phyloP scores from a whole-genome alignment of 441 rosid genomes.

The Brassica balearica region DNA sequence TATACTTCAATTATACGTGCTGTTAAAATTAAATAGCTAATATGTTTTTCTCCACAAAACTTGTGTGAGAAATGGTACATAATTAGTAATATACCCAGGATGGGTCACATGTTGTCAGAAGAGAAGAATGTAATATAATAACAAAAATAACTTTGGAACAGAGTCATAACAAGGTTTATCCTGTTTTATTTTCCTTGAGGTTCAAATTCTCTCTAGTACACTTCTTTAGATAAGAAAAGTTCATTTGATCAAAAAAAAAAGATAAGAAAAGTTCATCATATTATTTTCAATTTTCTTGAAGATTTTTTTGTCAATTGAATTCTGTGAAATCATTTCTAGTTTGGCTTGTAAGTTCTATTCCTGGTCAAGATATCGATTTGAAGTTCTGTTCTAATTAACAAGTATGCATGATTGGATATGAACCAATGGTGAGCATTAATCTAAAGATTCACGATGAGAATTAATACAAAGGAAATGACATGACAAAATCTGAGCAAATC shows the following conservation, averaged over 20 bases:
- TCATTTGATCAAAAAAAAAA: neutral
- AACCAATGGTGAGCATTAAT: neutral
- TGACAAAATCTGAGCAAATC: neutral
- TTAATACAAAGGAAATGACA: neutral
- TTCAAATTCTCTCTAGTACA: constrained; percentile 35
- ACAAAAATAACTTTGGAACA: constrained; percentile 39
- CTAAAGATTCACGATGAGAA: neutral
- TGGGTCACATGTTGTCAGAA: constrained; percentile 42
- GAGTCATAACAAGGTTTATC: constrained; percentile 35
- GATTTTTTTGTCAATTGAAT: neutral
- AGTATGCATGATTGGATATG: constrained; percentile 10
- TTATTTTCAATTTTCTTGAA: constrained; percentile 1
- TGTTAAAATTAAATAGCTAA: neutral
- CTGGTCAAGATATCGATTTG: neutral
- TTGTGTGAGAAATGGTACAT: neutral
- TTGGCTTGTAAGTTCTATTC: neutral
- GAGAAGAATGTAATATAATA: constrained; percentile 41
- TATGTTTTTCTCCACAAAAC: neutral
- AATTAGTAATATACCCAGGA: neutral
- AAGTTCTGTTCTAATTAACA: neutral
- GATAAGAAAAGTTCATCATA: constrained; percentile 18
- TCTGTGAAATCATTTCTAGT: neutral
- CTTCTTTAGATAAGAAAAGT: constrained; percentile 8
- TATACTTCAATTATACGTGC: neutral
- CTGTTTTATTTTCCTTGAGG: constrained; percentile 25